Evolutionary conservation across 106 monocot genomes (phyloP), one percentile per base, ranked within the genome.

Genomic region (Ottelia alismoides): DNA sequence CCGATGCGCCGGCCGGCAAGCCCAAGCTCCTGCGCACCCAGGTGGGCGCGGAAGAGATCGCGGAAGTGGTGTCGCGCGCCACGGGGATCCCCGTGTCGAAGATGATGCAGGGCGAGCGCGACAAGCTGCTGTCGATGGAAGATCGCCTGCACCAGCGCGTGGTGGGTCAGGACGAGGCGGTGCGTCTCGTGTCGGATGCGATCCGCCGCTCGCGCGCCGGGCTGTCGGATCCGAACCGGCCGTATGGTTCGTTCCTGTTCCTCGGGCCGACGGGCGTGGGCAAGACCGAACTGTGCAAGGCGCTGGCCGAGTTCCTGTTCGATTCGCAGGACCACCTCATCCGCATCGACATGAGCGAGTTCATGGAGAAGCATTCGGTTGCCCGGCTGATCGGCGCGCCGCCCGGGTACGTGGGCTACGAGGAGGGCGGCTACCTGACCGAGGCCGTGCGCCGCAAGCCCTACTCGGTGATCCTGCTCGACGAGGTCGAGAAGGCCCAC

Each of bases 291-390:
- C 78, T 88, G 14, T 82, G 82, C 0, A 88, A 88, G 48, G 87
- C 87, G 2, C 76, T 88, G 1, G 87, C 87, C 0, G 87, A 88
- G 61, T 78, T 78, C 26, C 60, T 83, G 0, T 82, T 87, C 43
- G 87, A 87, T 57, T 78, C 75, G 31, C 78, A 87, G 47, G 78
- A 75, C n/a, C 68, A 82, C 3, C 55, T 87, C 0, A 47, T 88
- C 25, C 68, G 77, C 17, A 78, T 88, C 1, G 87, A 88, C 52
- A 88, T 88, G 87, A 78, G 78, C 0, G 87, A 88, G 51, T 88
- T 82, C 53, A 88, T 88, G 87, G 78, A 83, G 73, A 82, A 82
- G 60, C 82, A 88, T 31, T 88, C 87, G 0, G 82, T 88, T 23
- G 57, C 87, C 0, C 48, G 82, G 0, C 75, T 88, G 0, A 88